phyloP scores from a whole-genome alignment of 306 rosid genomes.

The Glycine tomentella region DNA sequence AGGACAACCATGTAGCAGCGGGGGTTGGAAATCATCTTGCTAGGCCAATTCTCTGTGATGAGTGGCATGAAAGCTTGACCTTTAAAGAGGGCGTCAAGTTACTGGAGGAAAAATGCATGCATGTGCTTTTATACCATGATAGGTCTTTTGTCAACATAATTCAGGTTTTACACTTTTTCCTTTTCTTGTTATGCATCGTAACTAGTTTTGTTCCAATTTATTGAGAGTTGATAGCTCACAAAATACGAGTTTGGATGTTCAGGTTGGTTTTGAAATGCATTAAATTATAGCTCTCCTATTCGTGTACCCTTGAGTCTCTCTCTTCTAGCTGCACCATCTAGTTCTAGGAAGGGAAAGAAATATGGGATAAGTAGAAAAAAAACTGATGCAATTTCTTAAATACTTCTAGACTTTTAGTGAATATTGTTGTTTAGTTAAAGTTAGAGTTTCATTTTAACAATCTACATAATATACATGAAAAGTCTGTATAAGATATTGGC shows the following conservation, averaged over 20 bases:
- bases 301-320: not conserved
- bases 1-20: conserved; percentile 89
- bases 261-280: conserved; percentile 64
- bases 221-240: conserved; percentile 79
- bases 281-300: not conserved
- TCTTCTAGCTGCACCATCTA: not conserved
- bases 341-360: not conserved
- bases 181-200: too few relatives aligned
- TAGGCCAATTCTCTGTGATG: conserved; percentile 95
- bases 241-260: conserved; percentile 91
- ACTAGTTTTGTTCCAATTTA: conserved; percentile 95
- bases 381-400: too few relatives aligned
- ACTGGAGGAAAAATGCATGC: conserved; percentile 97
- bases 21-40: conserved; percentile 99
- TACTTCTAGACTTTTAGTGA: too few relatives aligned
- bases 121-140: conserved; percentile 93
- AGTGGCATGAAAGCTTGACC: conserved; percentile 89
- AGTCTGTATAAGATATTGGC: not conserved
- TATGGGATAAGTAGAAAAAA: not conserved
- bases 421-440: too few relatives aligned
- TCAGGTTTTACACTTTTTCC: too few relatives aligned
- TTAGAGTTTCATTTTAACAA: not conserved
- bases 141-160: conserved; percentile 73
- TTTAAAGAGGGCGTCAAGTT: conserved; percentile 91
- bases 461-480: not conserved